Conservation (phyloP, 441 rosid genomes). For the Hura crepitans region DNA sequence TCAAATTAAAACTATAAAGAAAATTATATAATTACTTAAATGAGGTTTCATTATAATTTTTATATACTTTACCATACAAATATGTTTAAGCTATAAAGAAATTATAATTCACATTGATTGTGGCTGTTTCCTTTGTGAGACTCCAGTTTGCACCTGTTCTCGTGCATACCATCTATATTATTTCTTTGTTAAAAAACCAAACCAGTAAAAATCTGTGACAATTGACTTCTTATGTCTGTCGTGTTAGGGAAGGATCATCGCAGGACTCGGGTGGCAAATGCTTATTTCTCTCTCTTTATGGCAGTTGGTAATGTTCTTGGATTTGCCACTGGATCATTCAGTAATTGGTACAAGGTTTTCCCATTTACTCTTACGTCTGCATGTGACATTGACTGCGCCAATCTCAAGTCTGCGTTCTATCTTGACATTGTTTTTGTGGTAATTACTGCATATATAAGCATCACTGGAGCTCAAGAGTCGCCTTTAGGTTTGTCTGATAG, state of each 20-base stretch:
- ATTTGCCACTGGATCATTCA: conserved; percentile 83
- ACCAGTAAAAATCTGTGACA: conserved; percentile 18
- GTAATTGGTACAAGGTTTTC: conserved; percentile 82
- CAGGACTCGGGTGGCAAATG: conserved; percentile 90
- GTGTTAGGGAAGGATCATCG: conserved; percentile 81
- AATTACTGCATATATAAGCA: conserved; percentile 60
- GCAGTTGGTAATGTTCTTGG: conserved; percentile 93
- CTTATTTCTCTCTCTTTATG: conserved; percentile 92
- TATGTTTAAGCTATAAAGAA: background rate
- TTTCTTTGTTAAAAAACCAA: background rate
- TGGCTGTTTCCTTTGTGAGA: background rate
- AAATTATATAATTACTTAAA: no score
- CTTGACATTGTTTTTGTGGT: conserved; percentile 67
- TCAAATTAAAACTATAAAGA: no score
- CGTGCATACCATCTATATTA: background rate
- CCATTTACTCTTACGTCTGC: conserved; percentile 69
- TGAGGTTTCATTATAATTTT: background rate
- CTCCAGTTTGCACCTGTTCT: background rate
- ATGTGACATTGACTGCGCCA: conserved; percentile 77
- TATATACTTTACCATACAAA: background rate
- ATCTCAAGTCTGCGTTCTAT: conserved; percentile 92
- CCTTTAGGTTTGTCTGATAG: conserved; percentile 42
- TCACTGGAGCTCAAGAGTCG: conserved; percentile 60
- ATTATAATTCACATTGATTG: background rate
- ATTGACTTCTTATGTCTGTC: conserved; percentile 26